Conservation (phyloP, 1,284 basidiomycete genomes). For the Volvariella volvacea region DNA sequence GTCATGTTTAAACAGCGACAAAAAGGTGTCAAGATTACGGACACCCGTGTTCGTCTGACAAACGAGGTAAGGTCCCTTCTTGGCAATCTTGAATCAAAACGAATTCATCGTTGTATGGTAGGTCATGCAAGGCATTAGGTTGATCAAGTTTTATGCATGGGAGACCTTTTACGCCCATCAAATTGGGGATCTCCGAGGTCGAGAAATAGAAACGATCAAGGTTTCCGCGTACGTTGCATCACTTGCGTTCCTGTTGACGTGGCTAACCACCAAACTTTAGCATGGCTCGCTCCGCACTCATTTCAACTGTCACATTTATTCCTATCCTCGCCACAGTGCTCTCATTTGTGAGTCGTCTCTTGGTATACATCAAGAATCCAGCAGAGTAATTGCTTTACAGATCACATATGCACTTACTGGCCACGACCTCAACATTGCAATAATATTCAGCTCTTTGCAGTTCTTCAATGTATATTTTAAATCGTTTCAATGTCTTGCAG, state of each 20-base stretch:
- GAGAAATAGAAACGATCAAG: constrained; percentile 47
- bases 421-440: constrained; percentile 59
- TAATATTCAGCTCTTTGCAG: constrained; percentile 70
- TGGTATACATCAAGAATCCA: neutral
- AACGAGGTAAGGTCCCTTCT: constrained; percentile 36
- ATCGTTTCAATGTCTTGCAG: neutral
- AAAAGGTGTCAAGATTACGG: constrained; percentile 68
- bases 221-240: constrained; percentile 38
- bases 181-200: constrained; percentile 41
- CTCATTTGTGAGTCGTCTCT: constrained; percentile 46
- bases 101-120: too few relatives aligned
- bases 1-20: constrained; percentile 59
- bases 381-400: constrained; percentile 23
- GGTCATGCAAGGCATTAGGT: constrained; percentile 57
- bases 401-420: constrained; percentile 66
- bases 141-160: constrained; percentile 59
- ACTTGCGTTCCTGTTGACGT: constrained; percentile 1
- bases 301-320: constrained; percentile 53
- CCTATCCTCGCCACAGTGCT: constrained; percentile 67
- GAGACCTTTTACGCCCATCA: constrained; percentile 56
- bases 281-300: constrained; percentile 45
- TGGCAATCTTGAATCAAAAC: too few relatives aligned
- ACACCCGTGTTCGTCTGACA: constrained; percentile 60
- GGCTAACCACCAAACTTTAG: constrained; percentile 18
- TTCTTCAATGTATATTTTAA: constrained; percentile 60